Conservation (phyloP, 148 eudicot species). For the Fagopyrum esculentum region DNA sequence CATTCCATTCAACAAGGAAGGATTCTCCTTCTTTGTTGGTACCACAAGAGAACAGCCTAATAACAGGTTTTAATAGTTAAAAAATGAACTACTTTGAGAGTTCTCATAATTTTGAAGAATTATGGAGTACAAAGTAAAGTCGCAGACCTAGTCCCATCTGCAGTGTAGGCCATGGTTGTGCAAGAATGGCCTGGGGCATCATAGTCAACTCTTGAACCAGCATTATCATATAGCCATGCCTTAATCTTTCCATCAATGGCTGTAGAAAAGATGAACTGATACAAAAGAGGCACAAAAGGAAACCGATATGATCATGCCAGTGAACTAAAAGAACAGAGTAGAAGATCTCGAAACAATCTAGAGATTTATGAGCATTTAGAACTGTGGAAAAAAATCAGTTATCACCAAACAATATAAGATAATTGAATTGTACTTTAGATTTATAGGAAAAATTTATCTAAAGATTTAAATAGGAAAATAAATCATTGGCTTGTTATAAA, state of each 20-base stretch:
- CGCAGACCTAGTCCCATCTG: conserved; percentile 64
- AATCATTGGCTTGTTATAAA: background rate
- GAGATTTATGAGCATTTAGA: background rate
- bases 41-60: conserved; percentile 68
- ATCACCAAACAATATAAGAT: background rate
- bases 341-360: background rate
- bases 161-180: conserved; percentile 51
- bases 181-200: conserved; percentile 69
- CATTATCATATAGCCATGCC: conserved; percentile 65
- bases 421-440: background rate
- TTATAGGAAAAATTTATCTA: background rate
- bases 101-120: background rate
- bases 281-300: conserved; percentile 11
- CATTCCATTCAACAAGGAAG: conserved; percentile 70
- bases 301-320: background rate
- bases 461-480: background rate
- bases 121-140: background rate
- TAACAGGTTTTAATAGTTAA: background rate
- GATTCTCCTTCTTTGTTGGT: conserved; percentile 70
- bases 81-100: conserved; percentile 4
- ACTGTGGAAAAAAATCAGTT: background rate
- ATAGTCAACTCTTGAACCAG: conserved; percentile 53
- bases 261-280: conserved; percentile 60
- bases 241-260: conserved; percentile 68
- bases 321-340: background rate